A percentile compares a stretch with the other conserved stretches of the same genome.
Evolutionary conservation across 805 yeast genomes (phyloP).

Genomic region (Ogataea kodamae): DNA sequence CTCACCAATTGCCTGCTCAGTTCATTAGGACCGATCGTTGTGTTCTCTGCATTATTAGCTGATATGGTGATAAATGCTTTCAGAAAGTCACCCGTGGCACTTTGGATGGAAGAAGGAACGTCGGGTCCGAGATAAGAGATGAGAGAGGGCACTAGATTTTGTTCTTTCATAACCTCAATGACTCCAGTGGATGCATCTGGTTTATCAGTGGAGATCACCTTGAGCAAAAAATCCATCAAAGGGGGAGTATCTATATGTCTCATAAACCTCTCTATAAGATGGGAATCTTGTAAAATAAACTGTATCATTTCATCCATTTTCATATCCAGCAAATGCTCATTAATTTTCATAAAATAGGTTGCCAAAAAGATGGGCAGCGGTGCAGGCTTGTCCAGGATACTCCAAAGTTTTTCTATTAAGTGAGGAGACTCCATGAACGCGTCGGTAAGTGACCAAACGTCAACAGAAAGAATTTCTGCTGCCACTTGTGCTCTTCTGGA

Average conservation of each 20-base stretch:
- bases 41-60: conserved; percentile 85
- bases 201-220: conserved; percentile 89
- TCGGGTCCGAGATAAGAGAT: conserved; percentile 68
- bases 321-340: conserved; percentile 85
- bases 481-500: conserved; percentile 59
- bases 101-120: conserved; percentile 68
- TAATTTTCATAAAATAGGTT: conserved; percentile 86
- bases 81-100: conserved; percentile 92
- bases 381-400: conserved; percentile 61
- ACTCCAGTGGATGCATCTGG: conserved; percentile 87
- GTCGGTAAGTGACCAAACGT: conserved; percentile 91
- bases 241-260: conserved; percentile 90
- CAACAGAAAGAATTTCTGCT: conserved; percentile 86
- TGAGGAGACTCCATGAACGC: conserved; percentile 74
- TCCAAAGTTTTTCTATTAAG: conserved; percentile 73
- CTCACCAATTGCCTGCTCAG: conserved; percentile 87
- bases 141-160: conserved; percentile 68
- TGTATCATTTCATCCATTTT: conserved; percentile 74
- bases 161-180: conserved; percentile 68
- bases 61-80: conserved; percentile 93
- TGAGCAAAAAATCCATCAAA: conserved; percentile 84
- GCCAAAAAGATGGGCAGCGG: conserved; percentile 75
- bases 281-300: conserved; percentile 66
- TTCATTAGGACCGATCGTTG: conserved; percentile 95
- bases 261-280: conserved; percentile 75